Base-by-base conservation (phyloP, 257 asterid species). In the Solanum tarijense region DNA sequence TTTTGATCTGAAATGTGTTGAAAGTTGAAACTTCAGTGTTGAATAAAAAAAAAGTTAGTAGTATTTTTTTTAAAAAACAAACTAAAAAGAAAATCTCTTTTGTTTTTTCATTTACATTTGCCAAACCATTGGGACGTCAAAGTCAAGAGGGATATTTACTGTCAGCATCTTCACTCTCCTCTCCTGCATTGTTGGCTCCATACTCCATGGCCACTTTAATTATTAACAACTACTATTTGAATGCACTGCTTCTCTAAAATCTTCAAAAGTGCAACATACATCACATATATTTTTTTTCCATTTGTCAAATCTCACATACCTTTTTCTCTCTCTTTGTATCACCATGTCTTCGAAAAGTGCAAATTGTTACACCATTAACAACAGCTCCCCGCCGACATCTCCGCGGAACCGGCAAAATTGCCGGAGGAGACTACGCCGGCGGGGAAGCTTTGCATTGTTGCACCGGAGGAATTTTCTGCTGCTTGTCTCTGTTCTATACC, bases 401-500 rank as follows among this genome's bases (percentile, higher is more conserved):
- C 87, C 87, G 11, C 11, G 52, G 2, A 65, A 25, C 71, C 89
- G 86, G 62, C 84, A 12, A 81, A 87, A 41, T 48, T 83, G 31
- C 34, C 88, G 90, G 68, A 83, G 86, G 76, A 84, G 86, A 35
- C 11, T 88, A 81, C 91, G 86, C 86, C 46, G 89, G 43, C 83
- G 89, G 62, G 89, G 74, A 32, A 87, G 32, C n/a, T 55, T 32
- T 62, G 9, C 86, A n/a, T 20, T 35, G 76, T 12, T 58, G 48
- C 27, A 46, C 52, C 60, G 55, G 46, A 25, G 89, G 29, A 29
- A 73, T 32, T 48, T 87, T 23, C 78, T 89, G 55, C 76, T 87
- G 69, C 72, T 87, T 27, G 85, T 86, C 4, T 88, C 87, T 18
- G 23, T 60, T 32, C 89, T 95, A 87, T 95, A 94, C 94, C 88